Evolutionary conservation across 495 filamentous ascomycete species (phyloP).

Genomic region (Hyaloscypha variabilis): DNA sequence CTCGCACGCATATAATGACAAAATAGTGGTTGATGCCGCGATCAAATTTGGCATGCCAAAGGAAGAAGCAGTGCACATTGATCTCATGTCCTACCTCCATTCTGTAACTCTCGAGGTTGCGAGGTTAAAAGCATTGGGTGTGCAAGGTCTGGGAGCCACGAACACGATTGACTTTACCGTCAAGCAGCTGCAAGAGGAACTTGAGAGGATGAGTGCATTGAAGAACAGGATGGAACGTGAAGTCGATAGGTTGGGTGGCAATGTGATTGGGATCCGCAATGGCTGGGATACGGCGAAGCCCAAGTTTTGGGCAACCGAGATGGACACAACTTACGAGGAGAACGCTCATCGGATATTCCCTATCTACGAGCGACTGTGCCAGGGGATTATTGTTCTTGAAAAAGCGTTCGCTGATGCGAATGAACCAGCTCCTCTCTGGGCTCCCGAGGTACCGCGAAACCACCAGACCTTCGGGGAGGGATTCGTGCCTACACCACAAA

Average conservation of each 20-base stretch:
- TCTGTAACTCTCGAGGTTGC: constrained; percentile 1
- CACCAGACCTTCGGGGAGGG: background rate
- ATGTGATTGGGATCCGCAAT: background rate
- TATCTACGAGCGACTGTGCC: background rate
- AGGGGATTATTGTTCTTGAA: background rate
- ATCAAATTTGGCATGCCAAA: background rate
- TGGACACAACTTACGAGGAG: constrained; percentile 9
- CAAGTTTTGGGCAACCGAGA: background rate
- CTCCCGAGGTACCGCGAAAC: background rate
- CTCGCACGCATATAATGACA: constrained; percentile 7
- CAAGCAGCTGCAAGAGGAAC: background rate
- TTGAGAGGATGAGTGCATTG: background rate
- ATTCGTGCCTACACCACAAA: background rate
- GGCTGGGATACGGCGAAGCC: constrained; percentile 1
- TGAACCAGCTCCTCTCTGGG: background rate
- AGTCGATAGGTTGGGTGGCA: constrained; percentile 11
- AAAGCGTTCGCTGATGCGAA: background rate
- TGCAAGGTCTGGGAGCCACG: background rate
- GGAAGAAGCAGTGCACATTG: constrained; percentile 8
- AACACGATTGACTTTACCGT: background rate
- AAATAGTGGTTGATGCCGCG: constrained; percentile 8
- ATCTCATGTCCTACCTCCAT: constrained; percentile 5
- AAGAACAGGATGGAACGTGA: constrained; percentile 8
- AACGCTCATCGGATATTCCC: constrained; percentile 3
- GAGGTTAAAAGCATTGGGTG: background rate